Conservation (phyloP, 257 asterid genomes). For the Lithospermum erythrorhizon region DNA sequence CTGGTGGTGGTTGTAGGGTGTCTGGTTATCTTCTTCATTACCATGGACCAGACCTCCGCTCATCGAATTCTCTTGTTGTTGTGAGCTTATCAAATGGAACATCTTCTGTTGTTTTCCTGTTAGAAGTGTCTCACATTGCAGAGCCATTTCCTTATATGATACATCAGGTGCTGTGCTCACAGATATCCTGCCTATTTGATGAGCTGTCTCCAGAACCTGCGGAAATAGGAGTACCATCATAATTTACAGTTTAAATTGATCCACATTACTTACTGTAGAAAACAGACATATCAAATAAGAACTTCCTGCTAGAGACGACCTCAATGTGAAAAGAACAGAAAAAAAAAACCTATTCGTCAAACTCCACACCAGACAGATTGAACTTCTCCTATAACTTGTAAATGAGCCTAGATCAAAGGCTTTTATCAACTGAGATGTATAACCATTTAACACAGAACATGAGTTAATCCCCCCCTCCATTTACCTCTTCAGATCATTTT, state of each 20-base stretch:
- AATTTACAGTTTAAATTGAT: no score
- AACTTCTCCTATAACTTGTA: no score
- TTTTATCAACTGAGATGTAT: no score
- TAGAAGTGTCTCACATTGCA: slow-evolving; percentile 7
- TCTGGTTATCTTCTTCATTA: neutral
- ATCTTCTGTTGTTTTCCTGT: slow-evolving; percentile 9
- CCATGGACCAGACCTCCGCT: neutral
- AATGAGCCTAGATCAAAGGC: no score
- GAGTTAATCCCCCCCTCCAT: no score
- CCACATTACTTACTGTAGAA: neutral
- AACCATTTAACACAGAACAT: no score
- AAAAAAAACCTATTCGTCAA: no score
- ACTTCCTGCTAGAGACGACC: no score
- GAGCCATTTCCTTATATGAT: slow-evolving; percentile 17
- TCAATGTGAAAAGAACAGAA: no score
- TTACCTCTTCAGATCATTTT: no score
- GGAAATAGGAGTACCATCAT: neutral
- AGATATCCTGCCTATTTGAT: slow-evolving; percentile 19
- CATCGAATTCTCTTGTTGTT: neutral
- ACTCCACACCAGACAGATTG: no score
- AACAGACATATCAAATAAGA: no score
- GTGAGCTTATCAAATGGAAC: slow-evolving; percentile 1
- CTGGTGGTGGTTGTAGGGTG: neutral
- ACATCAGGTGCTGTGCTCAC: slow-evolving; percentile 16
- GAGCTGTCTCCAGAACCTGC: slow-evolving; percentile 16